Base-by-base conservation (phyloP, 495 filamentous ascomycete genomes). In the Talaromyces borbonicus region DNA sequence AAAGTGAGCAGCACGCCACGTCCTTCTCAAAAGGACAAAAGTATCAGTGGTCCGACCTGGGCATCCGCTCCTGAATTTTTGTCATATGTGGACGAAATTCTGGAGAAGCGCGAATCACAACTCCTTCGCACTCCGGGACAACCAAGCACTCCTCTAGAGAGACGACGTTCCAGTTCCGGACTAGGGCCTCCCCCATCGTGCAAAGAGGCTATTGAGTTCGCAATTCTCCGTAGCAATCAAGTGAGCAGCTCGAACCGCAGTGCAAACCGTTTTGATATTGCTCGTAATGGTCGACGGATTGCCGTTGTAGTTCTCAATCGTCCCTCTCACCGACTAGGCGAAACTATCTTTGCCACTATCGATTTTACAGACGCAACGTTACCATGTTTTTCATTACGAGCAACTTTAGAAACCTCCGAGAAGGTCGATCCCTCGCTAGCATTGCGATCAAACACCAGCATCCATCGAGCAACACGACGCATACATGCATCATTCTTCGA, bases 251-350 rank as follows among this genome's bases (percentile, higher is more conserved):
- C 73, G 8, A 75, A 78, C 6, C 80, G 81, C 48, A 84, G 81
- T 54, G 73, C 83, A 20, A 95, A 90, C 60, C 79, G 87, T 24
- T 98, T 97, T 63, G 88, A 94, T 56, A 97, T 98, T 55, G 85
- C 90, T 4, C 84, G 93, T 6, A 85, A 87, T 57, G 87, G 89
- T 24, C 72, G 76, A 40, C 83, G 83, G 19, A 88, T 98, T 24
- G 92, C 85, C 6, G 84, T 88, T 3, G 75, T 97, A 36, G 87
- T 85, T 52, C 77, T 98, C 22, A 82, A 88, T 16, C 80, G 93
- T n/a, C 85, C 93, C 0, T 81, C 90, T 0, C 95, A 95, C 66
- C 78, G 89, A 32, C 74, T 97, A 8, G 92, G 92, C 24, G 92
- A 98, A 59, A 80, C 81, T 0, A 77, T 98, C 19, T 83, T 79